Evolutionary conservation across 2,329 filamentous ascomycete genomes (phyloP), one percentile per base, ranked within the genome.

Genomic region (Corniculantispora saksenae): DNA sequence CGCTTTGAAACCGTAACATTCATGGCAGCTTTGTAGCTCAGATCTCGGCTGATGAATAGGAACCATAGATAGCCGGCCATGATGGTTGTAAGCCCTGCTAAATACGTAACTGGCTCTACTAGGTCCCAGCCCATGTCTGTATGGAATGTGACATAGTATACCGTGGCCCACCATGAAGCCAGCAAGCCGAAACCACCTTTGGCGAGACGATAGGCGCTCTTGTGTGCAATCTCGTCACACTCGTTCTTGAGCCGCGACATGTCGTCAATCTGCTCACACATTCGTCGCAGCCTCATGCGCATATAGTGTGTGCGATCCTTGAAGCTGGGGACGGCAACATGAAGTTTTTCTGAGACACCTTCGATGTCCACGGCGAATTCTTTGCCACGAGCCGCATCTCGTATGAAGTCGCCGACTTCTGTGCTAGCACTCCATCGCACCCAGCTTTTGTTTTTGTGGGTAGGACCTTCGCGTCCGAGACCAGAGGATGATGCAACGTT

Each of bases 21-120:
- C 80, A 97, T 88, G 32, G 94, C 93, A 2, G 90, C 90, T 70
- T 91, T 89, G 81, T 97, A 97, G 69, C 88, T 92, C 13, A 97
- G 89, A 77, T 97, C 93, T 23, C 91, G 87, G 78, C 94, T 96
- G 80, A 97, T 92, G 78, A 94, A 97, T 15, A 97, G 81, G 75
- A 97, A 97, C 92, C 93, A 97, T 62, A 97, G 82, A 73, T 97
- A 97, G 69, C 93, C 94, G 9, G 90, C 90, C 81, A 97, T 96
- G 72, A 97, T 87, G 15, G 91, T 93, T 0, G 89, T 87, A 68
- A 97, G 82, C n/a, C 93, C 91, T 2, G 91, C 93, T 19, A 97
- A 86, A 73, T 97, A 97, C 40, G 93, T 97, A 2, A 97, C 87
- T 0, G 93, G 93, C 77, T 97, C 93, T 82, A 97, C 93, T 8